These are phyloP conservation scores for Irpex sp. DNA, from an alignment of 1,284 basidiomycete species.

Conservation along the genomic window DNA sequence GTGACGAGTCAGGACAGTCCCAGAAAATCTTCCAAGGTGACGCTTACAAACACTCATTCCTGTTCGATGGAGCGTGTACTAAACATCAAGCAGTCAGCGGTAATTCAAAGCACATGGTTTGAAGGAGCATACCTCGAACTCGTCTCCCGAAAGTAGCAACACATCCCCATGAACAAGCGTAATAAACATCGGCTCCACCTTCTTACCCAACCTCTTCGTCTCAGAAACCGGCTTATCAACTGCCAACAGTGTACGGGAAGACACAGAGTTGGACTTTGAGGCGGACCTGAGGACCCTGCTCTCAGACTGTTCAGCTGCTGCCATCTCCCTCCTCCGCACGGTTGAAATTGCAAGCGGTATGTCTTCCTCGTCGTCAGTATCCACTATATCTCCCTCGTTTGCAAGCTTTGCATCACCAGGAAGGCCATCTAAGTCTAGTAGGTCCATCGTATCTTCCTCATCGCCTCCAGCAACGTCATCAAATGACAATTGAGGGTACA, in stretches of 20 bases:
- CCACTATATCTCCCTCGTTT: not conserved
- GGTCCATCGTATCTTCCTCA: not conserved
- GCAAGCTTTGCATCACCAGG: not conserved
- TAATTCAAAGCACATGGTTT: not conserved
- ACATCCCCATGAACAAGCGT: slow-evolving; percentile 56
- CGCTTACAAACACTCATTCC: slow-evolving; percentile 14
- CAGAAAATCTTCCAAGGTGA: not conserved
- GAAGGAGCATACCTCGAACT: slow-evolving; percentile 42
- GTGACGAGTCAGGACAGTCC: not conserved
- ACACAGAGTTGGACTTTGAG: not conserved
- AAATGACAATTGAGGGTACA: not conserved
- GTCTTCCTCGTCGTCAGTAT: slow-evolving; percentile 2
- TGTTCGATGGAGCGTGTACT: slow-evolving; percentile 13
- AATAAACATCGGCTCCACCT: slow-evolving; percentile 28
- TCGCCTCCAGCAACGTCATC: not conserved
- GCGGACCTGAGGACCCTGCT: not conserved
- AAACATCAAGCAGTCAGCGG: not conserved
- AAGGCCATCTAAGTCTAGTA: not conserved
- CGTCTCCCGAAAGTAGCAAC: slow-evolving; percentile 42
- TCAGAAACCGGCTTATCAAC: not conserved
- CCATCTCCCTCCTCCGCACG: not conserved
- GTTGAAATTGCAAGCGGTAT: not conserved
- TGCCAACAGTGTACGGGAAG: not conserved
- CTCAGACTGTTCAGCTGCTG: not conserved
- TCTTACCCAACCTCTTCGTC: slow-evolving; percentile 6